Conservation (phyloP, 495 filamentous ascomycete genomes). For the Aspergillus incahuasiensis region DNA sequence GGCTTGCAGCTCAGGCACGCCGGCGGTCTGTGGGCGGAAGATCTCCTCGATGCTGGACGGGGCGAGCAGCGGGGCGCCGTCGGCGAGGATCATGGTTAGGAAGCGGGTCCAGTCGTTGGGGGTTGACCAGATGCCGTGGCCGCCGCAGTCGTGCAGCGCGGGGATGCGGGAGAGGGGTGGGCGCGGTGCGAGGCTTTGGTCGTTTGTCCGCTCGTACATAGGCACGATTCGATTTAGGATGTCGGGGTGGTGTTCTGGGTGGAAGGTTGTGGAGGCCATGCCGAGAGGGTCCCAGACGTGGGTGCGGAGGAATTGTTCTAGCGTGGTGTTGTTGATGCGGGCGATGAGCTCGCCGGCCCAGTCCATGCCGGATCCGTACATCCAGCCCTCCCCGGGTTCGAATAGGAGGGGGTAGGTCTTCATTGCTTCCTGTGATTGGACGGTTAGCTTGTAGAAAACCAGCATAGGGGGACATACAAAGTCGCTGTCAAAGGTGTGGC, state of each 20-base stretch:
- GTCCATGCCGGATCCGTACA: conserved; percentile 38
- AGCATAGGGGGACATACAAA: not conserved
- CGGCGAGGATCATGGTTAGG: not conserved
- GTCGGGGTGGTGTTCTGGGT: not conserved
- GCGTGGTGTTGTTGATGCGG: conserved; percentile 23
- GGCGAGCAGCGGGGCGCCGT: not conserved
- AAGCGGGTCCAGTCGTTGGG: not conserved
- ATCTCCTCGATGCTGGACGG: not conserved
- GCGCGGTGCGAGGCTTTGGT: not conserved
- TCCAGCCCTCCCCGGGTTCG: conserved; percentile 41
- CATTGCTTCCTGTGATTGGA: not conserved
- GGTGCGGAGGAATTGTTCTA: conserved; percentile 37
- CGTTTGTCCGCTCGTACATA: not conserved
- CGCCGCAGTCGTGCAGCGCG: not conserved
- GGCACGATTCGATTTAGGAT: not conserved
- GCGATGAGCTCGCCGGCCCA: conserved; percentile 40
- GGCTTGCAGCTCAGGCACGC: not conserved
- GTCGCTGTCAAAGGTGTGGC: not conserved
- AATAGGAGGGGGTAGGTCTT: conserved; percentile 30
- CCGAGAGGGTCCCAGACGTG: conserved; percentile 39
- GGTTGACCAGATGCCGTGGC: not conserved
- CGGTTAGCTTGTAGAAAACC: not conserved
- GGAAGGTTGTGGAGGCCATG: conserved; percentile 28
- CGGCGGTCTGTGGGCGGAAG: not conserved
- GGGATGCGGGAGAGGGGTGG: not conserved